Evolutionary conservation across 352 stramenopile species (phyloP).

Genomic region (Phytopythium oedochilum): DNA sequence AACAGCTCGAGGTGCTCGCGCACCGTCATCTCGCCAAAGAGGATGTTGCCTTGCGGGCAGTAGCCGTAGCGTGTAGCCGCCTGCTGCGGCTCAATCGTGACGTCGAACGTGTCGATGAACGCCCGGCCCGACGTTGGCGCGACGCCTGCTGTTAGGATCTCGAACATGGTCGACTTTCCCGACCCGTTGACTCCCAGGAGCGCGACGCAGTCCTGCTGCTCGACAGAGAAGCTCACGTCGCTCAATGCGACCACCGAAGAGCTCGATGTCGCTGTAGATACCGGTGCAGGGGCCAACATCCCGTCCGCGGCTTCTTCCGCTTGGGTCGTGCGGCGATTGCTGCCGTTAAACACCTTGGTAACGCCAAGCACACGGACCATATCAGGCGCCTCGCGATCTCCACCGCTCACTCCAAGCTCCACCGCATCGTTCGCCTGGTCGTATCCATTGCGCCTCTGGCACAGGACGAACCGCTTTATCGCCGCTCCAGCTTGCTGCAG

Average conservation of each 20-base stretch:
- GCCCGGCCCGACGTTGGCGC: conserved; percentile 61
- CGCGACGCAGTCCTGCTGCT: conserved; percentile 88
- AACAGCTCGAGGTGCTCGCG: conserved; percentile 77
- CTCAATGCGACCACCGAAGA: conserved; percentile 65
- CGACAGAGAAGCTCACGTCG: conserved; percentile 81
- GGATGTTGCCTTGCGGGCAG: conserved; percentile 73
- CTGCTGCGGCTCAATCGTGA: conserved; percentile 44
- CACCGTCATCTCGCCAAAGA: conserved; percentile 68
- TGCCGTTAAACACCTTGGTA: conserved; percentile 66
- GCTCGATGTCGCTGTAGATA: conserved; percentile 27
- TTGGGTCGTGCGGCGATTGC: conserved; percentile 23
- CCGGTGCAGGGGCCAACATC: no score
- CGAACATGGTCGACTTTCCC: conserved; percentile 97
- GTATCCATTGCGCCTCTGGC: conserved; percentile 8
- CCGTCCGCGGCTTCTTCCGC: no score
- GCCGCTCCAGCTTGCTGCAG: conserved; percentile 17
- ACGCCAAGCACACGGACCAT: conserved; percentile 48
- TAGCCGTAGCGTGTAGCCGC: conserved; percentile 68
- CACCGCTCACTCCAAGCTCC: conserved; percentile 10
- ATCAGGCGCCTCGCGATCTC: conserved; percentile 26
- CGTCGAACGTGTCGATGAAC: conserved; percentile 52
- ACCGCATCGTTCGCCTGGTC: conserved; percentile 9
- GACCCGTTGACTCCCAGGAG: conserved; percentile 93
- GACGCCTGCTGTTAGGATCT: conserved; percentile 92
- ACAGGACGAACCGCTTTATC: neutral